A percentile compares a stretch with the other conserved stretches of the same genome.
phyloP scores from a whole-genome alignment of 73 alveolate species.

The Paramecium biaurelia region DNA sequence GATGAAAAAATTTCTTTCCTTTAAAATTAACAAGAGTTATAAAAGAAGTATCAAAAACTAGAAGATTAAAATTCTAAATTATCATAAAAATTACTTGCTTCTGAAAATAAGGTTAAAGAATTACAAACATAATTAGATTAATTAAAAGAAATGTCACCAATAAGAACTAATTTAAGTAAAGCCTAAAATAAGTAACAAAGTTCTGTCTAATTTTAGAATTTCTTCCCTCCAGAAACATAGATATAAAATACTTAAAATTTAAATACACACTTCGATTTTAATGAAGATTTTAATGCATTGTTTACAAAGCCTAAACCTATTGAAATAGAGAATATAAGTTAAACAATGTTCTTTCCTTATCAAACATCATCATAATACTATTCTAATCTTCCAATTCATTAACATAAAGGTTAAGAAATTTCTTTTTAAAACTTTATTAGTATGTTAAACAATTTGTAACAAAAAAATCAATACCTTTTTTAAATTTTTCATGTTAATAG shows the following conservation, averaged over 20 bases:
- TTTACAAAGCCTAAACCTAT: neutral
- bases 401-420: neutral
- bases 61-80: neutral
- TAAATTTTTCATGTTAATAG: neutral
- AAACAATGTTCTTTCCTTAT: neutral
- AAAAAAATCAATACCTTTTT: neutral
- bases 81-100: neutral
- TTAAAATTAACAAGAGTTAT: neutral
- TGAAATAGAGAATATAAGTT: neutral
- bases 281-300: neutral
- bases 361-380: neutral
- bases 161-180: neutral
- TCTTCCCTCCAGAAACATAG: neutral
- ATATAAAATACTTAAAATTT: neutral
- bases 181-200: neutral
- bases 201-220: neutral
- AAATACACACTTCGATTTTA: neutral
- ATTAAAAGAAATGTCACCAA: neutral
- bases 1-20: neutral
- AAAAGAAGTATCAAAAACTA: neutral
- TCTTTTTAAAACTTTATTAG: neutral
- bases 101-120: neutral
- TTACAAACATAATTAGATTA: neutral
- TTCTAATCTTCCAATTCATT: neutral
- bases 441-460: neutral